Evolutionary conservation across 192 early-diverging fungal genomes (phyloP).

Genomic region (Backusella parvicylindrica): DNA sequence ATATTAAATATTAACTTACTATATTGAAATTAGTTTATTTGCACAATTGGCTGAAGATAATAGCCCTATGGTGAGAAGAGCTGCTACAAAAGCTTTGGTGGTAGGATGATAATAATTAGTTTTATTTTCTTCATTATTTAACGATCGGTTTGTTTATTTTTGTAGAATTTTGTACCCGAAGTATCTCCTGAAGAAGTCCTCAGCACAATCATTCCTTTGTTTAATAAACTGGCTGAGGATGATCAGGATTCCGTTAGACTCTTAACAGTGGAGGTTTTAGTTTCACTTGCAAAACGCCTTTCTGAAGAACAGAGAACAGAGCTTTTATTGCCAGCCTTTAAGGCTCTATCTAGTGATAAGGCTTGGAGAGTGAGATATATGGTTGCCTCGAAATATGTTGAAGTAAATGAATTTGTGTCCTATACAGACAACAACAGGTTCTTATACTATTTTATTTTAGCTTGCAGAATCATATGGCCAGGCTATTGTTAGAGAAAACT

Average conservation of each 20-base stretch:
- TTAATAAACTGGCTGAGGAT: conserved; percentile 80
- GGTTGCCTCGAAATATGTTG: conserved; percentile 98
- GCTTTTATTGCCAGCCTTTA: conserved; percentile 72
- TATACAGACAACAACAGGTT: background rate
- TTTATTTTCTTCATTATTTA: background rate
- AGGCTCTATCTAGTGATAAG: conserved; percentile 82
- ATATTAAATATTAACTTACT: background rate
- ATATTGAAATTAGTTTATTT: conserved; percentile 52
- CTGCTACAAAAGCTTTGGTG: conserved; percentile 79
- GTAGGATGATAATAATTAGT: conserved; percentile 35
- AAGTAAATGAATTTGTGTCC: conserved; percentile 46
- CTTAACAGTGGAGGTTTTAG: conserved; percentile 87
- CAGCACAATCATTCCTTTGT: conserved; percentile 81
- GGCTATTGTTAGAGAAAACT: conserved; percentile 79
- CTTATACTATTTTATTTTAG: conserved; percentile 38
- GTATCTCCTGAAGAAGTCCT: conserved; percentile 77
- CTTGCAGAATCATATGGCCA: conserved; percentile 77
- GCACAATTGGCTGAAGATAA: conserved; percentile 86
- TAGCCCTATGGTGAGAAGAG: conserved; percentile 97
- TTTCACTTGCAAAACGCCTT: conserved; percentile 83
- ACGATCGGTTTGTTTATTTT: conserved; percentile 7
- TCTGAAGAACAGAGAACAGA: conserved; percentile 73
- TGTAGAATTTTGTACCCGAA: conserved; percentile 26
- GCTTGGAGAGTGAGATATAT: conserved; percentile 99
- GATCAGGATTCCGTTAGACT: conserved; percentile 97